A percentile compares a stretch with the other conserved stretches of the same genome.
Evolutionary conservation across 495 filamentous ascomycete genomes (phyloP).

Genomic region (Aspergillus wentii): DNA sequence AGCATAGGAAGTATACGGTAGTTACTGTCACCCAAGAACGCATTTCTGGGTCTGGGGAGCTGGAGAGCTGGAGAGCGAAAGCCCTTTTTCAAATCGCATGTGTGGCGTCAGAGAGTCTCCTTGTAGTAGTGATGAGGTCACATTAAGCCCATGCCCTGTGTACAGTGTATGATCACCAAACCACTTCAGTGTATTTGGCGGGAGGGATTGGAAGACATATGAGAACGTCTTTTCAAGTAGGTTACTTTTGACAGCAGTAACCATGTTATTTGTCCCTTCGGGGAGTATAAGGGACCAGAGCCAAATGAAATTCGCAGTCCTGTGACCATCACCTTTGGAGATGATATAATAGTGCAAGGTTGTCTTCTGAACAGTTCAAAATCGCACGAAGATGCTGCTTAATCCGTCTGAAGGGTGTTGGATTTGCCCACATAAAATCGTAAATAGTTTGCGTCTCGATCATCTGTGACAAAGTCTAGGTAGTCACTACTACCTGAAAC

Average conservation of each 20-base stretch:
- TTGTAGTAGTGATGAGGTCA: too few relatives aligned
- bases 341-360: conserved; percentile 3
- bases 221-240: conserved; percentile 3
- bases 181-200: background rate
- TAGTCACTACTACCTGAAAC: too few relatives aligned
- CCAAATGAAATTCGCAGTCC: background rate
- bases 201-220: background rate
- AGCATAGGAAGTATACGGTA: too few relatives aligned
- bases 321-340: background rate
- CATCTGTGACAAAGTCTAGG: conserved; percentile 1
- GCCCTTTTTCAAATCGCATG: too few relatives aligned
- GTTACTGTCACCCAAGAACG: too few relatives aligned
- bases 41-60: too few relatives aligned
- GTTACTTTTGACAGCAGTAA: background rate
- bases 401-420: background rate
- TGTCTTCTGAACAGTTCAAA: background rate
- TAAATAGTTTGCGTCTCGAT: too few relatives aligned
- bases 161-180: conserved; percentile 2
- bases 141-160: too few relatives aligned
- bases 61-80: too few relatives aligned
- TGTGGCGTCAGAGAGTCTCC: too few relatives aligned
- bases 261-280: background rate
- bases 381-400: conserved; percentile 2
- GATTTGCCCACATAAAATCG: too few relatives aligned
- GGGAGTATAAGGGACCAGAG: conserved; percentile 2